Conservation (phyloP, 2,329 filamentous ascomycete genomes). For the Harringtonia lauricola region DNA sequence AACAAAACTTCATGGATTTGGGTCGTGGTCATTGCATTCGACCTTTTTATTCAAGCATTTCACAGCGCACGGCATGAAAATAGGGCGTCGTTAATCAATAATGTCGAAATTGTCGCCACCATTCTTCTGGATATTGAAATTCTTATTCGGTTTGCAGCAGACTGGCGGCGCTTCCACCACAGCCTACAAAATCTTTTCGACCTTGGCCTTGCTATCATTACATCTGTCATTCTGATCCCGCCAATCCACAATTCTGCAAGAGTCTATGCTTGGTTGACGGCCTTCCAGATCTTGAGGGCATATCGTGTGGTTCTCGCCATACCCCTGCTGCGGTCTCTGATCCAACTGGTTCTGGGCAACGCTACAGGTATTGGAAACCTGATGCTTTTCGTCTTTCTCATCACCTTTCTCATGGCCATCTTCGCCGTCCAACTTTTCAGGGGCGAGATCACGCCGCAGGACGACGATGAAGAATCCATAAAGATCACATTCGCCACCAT, state of each 20-base stretch:
- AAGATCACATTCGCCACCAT: conserved; percentile 77
- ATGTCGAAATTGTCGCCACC: conserved; percentile 66
- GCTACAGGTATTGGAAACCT: conserved; percentile 85
- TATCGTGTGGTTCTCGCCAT: conserved; percentile 89
- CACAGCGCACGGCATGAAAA: conserved; percentile 65
- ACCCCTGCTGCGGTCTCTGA: conserved; percentile 75
- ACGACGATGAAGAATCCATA: conserved; percentile 50
- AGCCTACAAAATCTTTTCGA: conserved; percentile 71
- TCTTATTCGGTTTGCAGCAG: conserved; percentile 59
- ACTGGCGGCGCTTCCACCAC: conserved; percentile 72
- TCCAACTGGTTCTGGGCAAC: conserved; percentile 81
- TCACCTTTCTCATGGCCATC: conserved; percentile 88
- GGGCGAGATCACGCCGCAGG: conserved; percentile 62
- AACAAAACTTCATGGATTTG: conserved; percentile 66
- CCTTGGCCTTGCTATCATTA: conserved; percentile 67
- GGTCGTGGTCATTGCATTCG: conserved; percentile 70
- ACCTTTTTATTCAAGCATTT: conserved; percentile 66
- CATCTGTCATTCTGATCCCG: conserved; percentile 76
- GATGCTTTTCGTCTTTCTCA: conserved; percentile 91
- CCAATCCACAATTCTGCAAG: conserved; percentile 60
- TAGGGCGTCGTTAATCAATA: conserved; percentile 54
- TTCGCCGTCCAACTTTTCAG: conserved; percentile 90
- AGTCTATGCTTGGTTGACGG: conserved; percentile 74
- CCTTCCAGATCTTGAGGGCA: conserved; percentile 86
- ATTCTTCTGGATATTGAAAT: conserved; percentile 74